These are phyloP conservation scores for Metschnikowia noctiluminum DNA, from an alignment of 805 yeast genomes.

Conservation along the genomic window DNA sequence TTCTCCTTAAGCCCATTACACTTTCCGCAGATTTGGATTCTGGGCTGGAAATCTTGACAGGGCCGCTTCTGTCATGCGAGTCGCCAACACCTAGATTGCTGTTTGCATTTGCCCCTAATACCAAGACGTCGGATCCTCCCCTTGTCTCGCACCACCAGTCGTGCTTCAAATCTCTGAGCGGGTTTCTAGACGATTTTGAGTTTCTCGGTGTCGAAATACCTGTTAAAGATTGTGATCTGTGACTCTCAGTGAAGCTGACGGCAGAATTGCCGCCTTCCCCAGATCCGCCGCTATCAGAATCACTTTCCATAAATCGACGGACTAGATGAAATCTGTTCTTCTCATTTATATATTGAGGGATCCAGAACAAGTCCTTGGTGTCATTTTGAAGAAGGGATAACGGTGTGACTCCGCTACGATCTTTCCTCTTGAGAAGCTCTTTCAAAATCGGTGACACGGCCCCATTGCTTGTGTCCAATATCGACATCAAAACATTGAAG, in stretches of 20 bases:
- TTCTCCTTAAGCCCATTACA: conserved; percentile 6
- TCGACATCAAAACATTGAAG: conserved; percentile 40
- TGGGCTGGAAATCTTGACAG: conserved; percentile 30
- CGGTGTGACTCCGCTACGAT: conserved; percentile 70
- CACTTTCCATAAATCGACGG: conserved; percentile 15
- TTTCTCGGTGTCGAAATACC: no score
- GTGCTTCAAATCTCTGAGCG: conserved; percentile 6
- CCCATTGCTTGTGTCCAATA: conserved; percentile 4
- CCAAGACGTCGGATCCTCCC: conserved; percentile 58
- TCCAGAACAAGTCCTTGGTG: conserved; percentile 39
- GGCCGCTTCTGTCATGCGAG: conserved; percentile 44
- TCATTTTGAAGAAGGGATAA: conserved; percentile 59
- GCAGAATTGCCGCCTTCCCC: no score
- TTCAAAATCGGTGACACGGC: conserved; percentile 21
- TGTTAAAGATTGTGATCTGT: no score
- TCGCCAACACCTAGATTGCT: conserved; percentile 67
- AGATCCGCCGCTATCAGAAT: no score
- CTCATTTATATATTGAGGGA: conserved; percentile 41
- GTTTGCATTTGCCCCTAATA: conserved; percentile 62
- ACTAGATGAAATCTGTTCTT: conserved; percentile 27
- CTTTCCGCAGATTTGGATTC: background rate
- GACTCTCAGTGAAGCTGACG: no score
- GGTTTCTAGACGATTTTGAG: background rate
- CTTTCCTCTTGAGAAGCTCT: conserved; percentile 53
- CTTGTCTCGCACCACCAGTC: conserved; percentile 44